Conservation (phyloP, 306 rosid genomes). For the Leucaena leucocephala region DNA sequence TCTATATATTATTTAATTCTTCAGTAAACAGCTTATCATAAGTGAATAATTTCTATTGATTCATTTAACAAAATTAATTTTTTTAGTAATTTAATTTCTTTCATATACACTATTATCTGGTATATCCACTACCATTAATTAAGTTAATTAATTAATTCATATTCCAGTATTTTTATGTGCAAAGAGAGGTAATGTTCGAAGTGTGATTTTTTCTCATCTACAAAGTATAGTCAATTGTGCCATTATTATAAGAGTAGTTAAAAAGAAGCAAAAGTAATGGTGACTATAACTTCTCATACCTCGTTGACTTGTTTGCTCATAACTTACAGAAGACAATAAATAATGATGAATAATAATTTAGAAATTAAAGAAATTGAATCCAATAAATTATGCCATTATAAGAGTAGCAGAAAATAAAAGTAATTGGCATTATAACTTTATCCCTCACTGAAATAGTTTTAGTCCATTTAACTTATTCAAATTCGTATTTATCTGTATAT, state of each 20-base stretch:
- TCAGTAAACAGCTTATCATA: neutral
- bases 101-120: neutral
- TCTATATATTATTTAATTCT: neutral
- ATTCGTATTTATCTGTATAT: neutral
- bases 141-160: neutral
- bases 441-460: neutral
- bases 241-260: neutral
- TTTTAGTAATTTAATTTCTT: neutral
- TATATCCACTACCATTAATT: neutral
- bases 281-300: neutral
- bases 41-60: neutral
- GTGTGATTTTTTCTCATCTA: neutral
- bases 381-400: neutral
- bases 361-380: neutral
- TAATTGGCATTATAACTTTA: neutral
- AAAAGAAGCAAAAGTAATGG: neutral
- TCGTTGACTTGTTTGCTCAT: neutral
- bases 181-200: neutral
- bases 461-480: neutral
- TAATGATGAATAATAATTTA: neutral
- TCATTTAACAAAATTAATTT: neutral
- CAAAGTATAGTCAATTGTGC: neutral
- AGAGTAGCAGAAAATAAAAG: neutral
- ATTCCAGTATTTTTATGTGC: neutral
- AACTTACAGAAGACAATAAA: neutral